These are phyloP conservation scores for Leucocoprinus leucothites DNA, from an alignment of 768 basidiomycete genomes.

Conservation along the genomic window DNA sequence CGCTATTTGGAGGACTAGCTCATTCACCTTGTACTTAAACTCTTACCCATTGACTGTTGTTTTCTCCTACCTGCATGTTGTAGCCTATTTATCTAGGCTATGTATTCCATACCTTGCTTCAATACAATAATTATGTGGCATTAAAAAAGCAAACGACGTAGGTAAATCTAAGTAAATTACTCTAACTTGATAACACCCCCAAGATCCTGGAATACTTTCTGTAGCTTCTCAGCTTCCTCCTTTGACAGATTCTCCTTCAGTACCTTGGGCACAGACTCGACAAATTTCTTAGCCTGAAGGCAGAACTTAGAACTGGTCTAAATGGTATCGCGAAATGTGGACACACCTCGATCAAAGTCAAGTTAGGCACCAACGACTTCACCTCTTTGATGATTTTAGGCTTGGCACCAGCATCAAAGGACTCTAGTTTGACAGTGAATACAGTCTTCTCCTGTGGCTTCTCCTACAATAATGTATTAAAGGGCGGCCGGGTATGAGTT, in stretches of 20 bases:
- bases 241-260: constrained; percentile 95
- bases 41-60: constrained; percentile 7
- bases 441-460: constrained; percentile 99
- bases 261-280: constrained; percentile 89
- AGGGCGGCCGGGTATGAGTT: background rate
- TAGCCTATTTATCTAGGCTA: constrained; percentile 15
- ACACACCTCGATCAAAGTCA: constrained; percentile 95
- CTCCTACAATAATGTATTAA: constrained; percentile 45
- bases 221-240: constrained; percentile 96
- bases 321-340: background rate
- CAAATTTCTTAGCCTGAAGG: constrained; percentile 95
- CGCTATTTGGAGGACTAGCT: constrained; percentile 87
- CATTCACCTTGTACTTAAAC: constrained; percentile 10
- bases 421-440: constrained; percentile 93
- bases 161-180: constrained; percentile 33
- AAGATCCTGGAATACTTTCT: constrained; percentile 84
- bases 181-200: constrained; percentile 88
- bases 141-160: background rate
- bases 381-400: constrained; percentile 98
- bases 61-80: constrained; percentile 12
- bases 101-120: constrained; percentile 20
- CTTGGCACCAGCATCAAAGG: constrained; percentile 88
- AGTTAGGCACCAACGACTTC: constrained; percentile 91
- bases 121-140: constrained; percentile 8
- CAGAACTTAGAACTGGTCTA: constrained; percentile 7